Percentiles rank a stretch among this genome's conserved stretches.
Evolutionary conservation across 352 stramenopile species (phyloP).

Genomic region (Phytophthora syringae): DNA sequence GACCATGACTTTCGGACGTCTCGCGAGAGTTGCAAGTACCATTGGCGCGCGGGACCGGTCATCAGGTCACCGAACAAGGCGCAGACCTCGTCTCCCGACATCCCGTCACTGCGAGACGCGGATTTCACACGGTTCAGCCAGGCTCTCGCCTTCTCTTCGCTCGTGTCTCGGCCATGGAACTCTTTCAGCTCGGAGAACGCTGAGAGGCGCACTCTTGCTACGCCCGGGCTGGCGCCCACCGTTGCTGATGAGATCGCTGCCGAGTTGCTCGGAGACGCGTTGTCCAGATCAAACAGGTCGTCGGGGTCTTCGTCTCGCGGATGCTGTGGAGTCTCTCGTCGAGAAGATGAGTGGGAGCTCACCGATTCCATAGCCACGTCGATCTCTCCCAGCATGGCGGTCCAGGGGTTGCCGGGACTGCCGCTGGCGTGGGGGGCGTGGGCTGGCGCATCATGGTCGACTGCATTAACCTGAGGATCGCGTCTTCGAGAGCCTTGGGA

Average conservation of each 20-base stretch:
- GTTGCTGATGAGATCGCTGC: neutral
- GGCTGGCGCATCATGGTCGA: neutral
- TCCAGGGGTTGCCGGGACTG: neutral
- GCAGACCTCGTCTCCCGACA: constrained; percentile 6
- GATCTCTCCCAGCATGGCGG: neutral
- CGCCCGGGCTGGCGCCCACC: neutral
- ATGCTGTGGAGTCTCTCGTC: too few species aligned
- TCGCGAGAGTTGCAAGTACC: too few species aligned
- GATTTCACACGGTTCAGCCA: constrained; percentile 9
- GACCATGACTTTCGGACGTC: too few species aligned
- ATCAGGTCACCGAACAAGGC: constrained; percentile 13
- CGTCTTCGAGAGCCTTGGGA: too few species aligned
- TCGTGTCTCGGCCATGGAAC: too few species aligned
- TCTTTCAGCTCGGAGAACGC: too few species aligned
- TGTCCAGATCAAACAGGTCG: too few species aligned
- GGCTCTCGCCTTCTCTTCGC: too few species aligned
- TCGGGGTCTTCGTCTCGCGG: too few species aligned
- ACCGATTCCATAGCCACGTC: constrained; percentile 12
- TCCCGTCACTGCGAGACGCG: constrained; percentile 3
- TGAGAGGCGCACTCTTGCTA: too few species aligned
- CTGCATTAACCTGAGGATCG: constrained; percentile 1
- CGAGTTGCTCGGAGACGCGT: neutral
- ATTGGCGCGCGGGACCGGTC: too few species aligned
- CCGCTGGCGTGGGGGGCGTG: neutral
- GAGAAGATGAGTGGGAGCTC: neutral